These are phyloP conservation scores for Skeletonema marinoi DNA, from an alignment of 108 stramenopile genomes.

Conservation along the genomic window DNA sequence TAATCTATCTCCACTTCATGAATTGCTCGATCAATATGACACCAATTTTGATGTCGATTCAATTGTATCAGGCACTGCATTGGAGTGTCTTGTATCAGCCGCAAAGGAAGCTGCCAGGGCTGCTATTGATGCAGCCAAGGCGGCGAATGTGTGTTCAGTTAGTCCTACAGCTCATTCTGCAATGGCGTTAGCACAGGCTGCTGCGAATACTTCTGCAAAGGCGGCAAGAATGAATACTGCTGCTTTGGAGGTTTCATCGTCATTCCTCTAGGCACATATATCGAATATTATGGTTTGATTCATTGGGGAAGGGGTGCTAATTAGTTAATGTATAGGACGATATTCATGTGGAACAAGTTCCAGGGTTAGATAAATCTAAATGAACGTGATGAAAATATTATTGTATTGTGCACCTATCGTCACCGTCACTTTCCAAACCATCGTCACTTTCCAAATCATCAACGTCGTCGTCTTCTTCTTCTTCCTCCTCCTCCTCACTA, in stretches of 20 bases:
- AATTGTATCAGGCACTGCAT: neutral
- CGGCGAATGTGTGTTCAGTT: neutral
- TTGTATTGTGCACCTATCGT: no score
- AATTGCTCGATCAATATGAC: neutral
- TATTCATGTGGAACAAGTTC: no score
- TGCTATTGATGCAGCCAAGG: neutral
- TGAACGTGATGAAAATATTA: no score
- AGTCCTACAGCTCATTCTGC: neutral
- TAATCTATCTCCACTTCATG: neutral
- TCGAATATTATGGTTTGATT: neutral
- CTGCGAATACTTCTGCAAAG: neutral
- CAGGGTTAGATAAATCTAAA: no score
- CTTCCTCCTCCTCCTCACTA: no score
- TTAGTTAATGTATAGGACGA: no score
- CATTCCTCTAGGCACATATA: neutral
- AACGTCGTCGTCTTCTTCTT: no score
- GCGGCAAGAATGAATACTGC: neutral
- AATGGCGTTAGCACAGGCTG: neutral
- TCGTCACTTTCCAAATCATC: no score
- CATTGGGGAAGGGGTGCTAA: neutral
- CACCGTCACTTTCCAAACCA: no score
- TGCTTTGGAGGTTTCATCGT: neutral
- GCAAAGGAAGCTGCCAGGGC: neutral
- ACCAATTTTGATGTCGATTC: neutral
- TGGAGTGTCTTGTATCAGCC: neutral